Base-by-base conservation (phyloP, 208 protist genomes). In the Trypanosoma congolense region DNA sequence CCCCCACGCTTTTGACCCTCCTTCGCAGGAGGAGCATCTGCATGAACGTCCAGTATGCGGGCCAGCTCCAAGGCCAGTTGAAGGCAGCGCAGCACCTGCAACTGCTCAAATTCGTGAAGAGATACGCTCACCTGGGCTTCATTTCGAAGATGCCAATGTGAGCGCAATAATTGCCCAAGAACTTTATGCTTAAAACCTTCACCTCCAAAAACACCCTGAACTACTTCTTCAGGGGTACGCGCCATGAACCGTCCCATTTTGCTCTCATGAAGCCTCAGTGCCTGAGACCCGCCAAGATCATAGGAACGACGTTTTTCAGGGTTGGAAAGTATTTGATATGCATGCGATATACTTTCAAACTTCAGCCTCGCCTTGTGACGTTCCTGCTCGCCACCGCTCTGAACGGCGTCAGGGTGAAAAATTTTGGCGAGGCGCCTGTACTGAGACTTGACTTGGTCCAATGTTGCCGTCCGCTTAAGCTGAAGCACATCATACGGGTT, bases 351-450 rank as follows among this genome's bases (percentile, higher is more conserved):
- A 19, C 60, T 61, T 24, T 80, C 79, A 65, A 93, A 93, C 65
- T 77, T 87, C 47, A 29, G 42, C 57, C 88, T 75, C 24, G 77
- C 66, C 18, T 68, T 52, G 0, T 29, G 47, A 28, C 73, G 60
- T 65, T 93, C 77, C 48, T 74, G 51, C 0, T 65, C 75, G 22
- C 49, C 58, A 41, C 66, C 44, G 33, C 38, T 68, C 55, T 75
- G 68, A 9, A 58, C 73, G n/a, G 85, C 77, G 53, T 93, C 87
- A 8, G 87, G 87, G 56, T 93, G 87, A 57, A 89, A 91, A 9
- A 91, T 63, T 74, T 86, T 89, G 19, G 87, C 87, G 3, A 93
- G 74, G 56, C 82, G 88, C 64, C 91, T 93, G 67, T 91, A 93
- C 70, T 89, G 71, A 33, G 70, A 60, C 69, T 90, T 90, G 40